These are phyloP conservation scores for Pyrus bretschneideri DNA, from an alignment of 306 rosid species.

Conservation along the genomic window DNA sequence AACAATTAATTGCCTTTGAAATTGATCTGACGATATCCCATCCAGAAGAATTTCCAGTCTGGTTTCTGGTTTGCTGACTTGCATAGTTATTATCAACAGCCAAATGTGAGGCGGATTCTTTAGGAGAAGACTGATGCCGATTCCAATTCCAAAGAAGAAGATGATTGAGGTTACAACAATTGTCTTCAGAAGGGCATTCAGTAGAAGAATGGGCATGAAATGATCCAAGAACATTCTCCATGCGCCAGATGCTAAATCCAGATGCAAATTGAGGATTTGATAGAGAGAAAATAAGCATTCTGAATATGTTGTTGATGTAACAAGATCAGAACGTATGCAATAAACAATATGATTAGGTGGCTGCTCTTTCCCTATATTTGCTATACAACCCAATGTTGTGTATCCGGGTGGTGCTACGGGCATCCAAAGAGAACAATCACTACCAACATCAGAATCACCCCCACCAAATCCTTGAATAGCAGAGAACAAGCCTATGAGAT, in stretches of 20 bases:
- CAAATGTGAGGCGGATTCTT: conserved; percentile 38
- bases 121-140: conserved; percentile 34
- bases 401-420: conserved; percentile 92
- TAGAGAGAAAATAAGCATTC: conserved; percentile 60
- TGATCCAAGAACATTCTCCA: conserved; percentile 80
- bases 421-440: conserved; percentile 90
- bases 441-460: conserved; percentile 33
- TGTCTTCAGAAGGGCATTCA: conserved; percentile 41
- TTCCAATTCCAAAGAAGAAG: conserved; percentile 74
- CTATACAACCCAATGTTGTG: conserved; percentile 79
- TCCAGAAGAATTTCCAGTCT: conserved; percentile 57
- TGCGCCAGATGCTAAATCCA: conserved; percentile 92
- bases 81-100: conserved; percentile 32
- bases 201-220: conserved; percentile 70
- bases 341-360: conserved; percentile 74
- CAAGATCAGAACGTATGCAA: conserved; percentile 86
- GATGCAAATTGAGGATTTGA: conserved; percentile 41
- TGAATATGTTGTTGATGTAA: conserved; percentile 61
- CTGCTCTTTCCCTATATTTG: conserved; percentile 60
- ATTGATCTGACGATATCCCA: conserved; percentile 77
- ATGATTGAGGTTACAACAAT: conserved; percentile 66
- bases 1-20: conserved; percentile 63
- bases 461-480: conserved; percentile 50
- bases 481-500: conserved; percentile 64
- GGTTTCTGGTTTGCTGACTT: conserved; percentile 43